Conservation (phyloP, 1,139 yeast species). For the Candida pseudoviswanathii region DNA sequence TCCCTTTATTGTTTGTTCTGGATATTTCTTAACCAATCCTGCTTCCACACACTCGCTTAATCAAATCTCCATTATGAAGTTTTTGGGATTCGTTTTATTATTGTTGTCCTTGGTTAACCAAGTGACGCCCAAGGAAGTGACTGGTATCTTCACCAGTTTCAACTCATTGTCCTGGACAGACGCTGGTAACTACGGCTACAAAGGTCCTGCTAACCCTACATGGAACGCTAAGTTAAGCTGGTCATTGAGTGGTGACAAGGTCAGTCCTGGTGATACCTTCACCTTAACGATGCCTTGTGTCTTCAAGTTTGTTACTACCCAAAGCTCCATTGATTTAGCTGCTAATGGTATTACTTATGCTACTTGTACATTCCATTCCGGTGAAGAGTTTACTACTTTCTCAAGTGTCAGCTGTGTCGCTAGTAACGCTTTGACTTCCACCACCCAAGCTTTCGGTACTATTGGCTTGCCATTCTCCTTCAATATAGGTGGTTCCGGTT, state of each 20-base stretch:
- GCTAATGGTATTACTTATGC: slow-evolving; percentile 31
- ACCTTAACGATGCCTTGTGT: slow-evolving; percentile 27
- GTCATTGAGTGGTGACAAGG: slow-evolving; percentile 22
- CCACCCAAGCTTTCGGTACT: slow-evolving; percentile 19
- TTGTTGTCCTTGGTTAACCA: slow-evolving; percentile 2
- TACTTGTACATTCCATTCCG: slow-evolving; percentile 25
- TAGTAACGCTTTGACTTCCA: slow-evolving; percentile 11
- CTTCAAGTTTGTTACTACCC: slow-evolving; percentile 22
- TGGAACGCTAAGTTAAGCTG: slow-evolving; percentile 29
- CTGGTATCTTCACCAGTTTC: slow-evolving; percentile 10
- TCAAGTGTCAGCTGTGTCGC: slow-evolving; percentile 30
- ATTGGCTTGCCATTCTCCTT: slow-evolving; percentile 26
- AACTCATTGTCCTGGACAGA: slow-evolving; percentile 7
- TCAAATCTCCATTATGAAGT: slow-evolving; percentile 1
- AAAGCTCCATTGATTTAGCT: slow-evolving; percentile 15
- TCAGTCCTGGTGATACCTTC: slow-evolving; percentile 28
- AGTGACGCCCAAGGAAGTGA: slow-evolving; percentile 4
- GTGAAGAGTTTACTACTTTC: slow-evolving; percentile 24
- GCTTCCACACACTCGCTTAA: not conserved
- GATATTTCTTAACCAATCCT: not conserved
- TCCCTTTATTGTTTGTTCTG: not conserved
- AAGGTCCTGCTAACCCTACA: slow-evolving; percentile 20
- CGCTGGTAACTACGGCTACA: slow-evolving; percentile 6
- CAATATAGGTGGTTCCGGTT: slow-evolving; percentile 24
- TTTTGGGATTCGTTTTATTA: slow-evolving; percentile 4